Base-by-base conservation (phyloP, 768 basidiomycete genomes). In the Suillus paluster region DNA sequence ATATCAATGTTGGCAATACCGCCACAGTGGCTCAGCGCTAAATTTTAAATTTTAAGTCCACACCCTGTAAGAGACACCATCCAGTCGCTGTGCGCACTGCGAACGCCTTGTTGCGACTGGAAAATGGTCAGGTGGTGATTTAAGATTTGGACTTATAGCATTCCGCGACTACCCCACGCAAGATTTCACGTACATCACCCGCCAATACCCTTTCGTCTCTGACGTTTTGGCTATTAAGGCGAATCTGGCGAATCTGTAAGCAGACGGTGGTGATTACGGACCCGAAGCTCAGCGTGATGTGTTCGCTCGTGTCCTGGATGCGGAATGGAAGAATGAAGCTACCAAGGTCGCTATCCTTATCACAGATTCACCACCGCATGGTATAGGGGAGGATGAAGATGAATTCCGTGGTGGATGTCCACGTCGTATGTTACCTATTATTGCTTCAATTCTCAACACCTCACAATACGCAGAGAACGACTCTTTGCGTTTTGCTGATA, bases 101-200 rank as follows among this genome's bases (percentile, higher is more conserved):
- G 75, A 80, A 52, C 80, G 78, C 66, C 83, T 87, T 50, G 73
- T 82, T 36, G 73, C 78, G n/a, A 79, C 82, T 30, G 83, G 80
- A 39, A 75, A 80, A 21, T 70, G 85, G n/a, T 68, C 69, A 25
- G 73, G 76, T 3, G 80, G 81, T 30, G 83, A 82, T 57, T 74
- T 82, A 5, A 69, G 81, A 60, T 76, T 86, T 23, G 84, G 83
- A 45, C 75, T 86, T 38, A 79, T 86, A 64, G 81, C 82, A 7
- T 86, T 84, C 71, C 75, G 83, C 50, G 85, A 86, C 68, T 81
- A 86, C 66, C 84, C 84, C 8, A 84, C 84, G 4, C 83, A 86
- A 69, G 84, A 86, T 62, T 70, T 64, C 52, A 79, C 79, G 49
- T 86, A 81, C 70, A 75, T 86, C 27, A 83, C 81, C 39, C 80